Conservation (phyloP, 257 asterid species). For the Solanum chmielewskii region DNA sequence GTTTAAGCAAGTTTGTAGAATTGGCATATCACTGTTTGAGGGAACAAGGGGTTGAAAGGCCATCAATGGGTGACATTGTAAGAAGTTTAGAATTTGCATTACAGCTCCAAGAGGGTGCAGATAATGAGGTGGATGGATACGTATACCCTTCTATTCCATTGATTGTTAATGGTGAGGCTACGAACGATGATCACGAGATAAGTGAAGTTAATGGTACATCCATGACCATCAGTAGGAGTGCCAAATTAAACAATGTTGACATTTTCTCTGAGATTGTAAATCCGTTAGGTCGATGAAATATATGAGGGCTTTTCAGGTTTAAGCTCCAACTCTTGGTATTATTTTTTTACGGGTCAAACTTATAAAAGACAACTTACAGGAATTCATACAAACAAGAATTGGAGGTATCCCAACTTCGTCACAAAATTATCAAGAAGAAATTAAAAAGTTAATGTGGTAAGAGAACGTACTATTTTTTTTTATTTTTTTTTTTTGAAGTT, state of each 20-base stretch:
- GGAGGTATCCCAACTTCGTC: no score
- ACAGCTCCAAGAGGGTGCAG: slow-evolving; percentile 43
- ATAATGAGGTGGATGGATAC: background rate
- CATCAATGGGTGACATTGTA: slow-evolving; percentile 47
- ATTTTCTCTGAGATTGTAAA: slow-evolving; percentile 21
- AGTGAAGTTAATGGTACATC: background rate
- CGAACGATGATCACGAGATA: slow-evolving; percentile 9
- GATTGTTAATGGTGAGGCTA: background rate
- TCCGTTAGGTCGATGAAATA: slow-evolving; percentile 17
- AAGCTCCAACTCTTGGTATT: no score
- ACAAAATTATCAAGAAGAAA: no score
- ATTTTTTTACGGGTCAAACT: no score
- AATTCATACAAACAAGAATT: no score
- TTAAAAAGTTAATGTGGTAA: no score
- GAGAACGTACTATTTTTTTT: no score
- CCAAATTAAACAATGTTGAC: background rate
- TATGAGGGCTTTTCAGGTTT: no score
- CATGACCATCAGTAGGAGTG: background rate
- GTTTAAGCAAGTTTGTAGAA: slow-evolving; percentile 27
- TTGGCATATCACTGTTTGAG: slow-evolving; percentile 33
- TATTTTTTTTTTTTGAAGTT: no score
- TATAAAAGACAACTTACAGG: no score
- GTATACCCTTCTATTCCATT: background rate
- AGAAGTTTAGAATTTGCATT: slow-evolving; percentile 53
- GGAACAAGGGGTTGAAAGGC: slow-evolving; percentile 32